Evolutionary conservation across 1,284 basidiomycete genomes (phyloP), one percentile per base, ranked within the genome.

Genomic region (Porodaedalea pini): DNA sequence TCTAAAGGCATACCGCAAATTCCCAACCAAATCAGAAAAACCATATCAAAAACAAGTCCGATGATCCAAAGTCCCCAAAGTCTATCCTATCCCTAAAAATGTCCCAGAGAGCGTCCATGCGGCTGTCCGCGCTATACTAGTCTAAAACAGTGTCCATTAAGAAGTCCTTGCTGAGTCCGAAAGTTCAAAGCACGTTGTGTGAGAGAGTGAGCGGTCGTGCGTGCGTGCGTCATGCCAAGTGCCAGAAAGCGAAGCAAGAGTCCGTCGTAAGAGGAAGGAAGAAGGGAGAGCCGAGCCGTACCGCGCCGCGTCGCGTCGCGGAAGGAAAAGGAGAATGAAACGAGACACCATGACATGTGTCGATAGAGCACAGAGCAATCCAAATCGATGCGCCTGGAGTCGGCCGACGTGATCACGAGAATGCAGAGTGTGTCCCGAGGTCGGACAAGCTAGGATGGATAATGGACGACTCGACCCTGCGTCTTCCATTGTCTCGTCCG

Each of bases 91-190:
- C 44, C 25, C 44, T 11, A 47, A 47, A 11, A 47, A 31, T 25
- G 25, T 47, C 44, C 44, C 21, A 47, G n/a, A n/a, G n/a, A 31
- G 44, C 44, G 44, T 31, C 44, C 44, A 3, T 47, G 44, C 44
- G 44, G 23, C 23, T 47, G 25, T 29, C 44, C 44, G 29, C n/a
- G 27, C 13, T 27, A 15, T 31, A 47, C 41, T 47, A 47, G 13
- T 47, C 6, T 3, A 47, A 47, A 29, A 29, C 27, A 47, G 25
- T 15, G 44, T 47, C 44, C 44, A 25, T 47, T 29, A 25, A 25
- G 29, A 31, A 45, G 15, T 45, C 43, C 21, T 45, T 45, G 43
- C 43, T 23, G n/a, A 25, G 43, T 45, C 19, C 4, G 23, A 45
- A 31, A 47, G 25, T 15, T 11, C 29, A 43, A 43, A 43, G 41